Conservation (phyloP, 2,329 filamentous ascomycete genomes). For the Fusarium fujikuroi region DNA sequence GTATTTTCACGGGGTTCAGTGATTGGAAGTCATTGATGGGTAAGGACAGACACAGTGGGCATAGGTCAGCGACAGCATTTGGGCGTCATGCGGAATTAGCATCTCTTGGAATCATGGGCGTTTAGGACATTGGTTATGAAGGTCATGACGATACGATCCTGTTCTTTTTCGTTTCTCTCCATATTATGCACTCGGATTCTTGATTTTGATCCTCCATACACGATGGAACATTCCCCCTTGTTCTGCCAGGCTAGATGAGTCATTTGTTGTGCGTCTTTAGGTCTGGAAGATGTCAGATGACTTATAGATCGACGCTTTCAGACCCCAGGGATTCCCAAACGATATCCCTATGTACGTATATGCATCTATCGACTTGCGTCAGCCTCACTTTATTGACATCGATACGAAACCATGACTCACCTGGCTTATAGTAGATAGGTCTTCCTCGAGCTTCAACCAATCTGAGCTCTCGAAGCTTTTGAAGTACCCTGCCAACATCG, state of each 20-base stretch:
- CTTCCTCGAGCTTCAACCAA: slow-evolving; percentile 61
- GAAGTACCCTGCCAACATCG: slow-evolving; percentile 76
- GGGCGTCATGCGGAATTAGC: slow-evolving; percentile 15
- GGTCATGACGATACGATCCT: slow-evolving; percentile 24
- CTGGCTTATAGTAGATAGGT: slow-evolving; percentile 82
- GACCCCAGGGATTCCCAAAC: slow-evolving; percentile 68
- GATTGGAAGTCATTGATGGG: not conserved
- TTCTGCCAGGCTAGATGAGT: slow-evolving; percentile 3
- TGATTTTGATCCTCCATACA: not conserved
- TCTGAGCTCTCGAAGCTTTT: slow-evolving; percentile 69
- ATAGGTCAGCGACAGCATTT: slow-evolving; percentile 9
- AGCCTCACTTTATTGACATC: slow-evolving; percentile 15
- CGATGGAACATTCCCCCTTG: not conserved
- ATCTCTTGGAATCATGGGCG: slow-evolving; percentile 12
- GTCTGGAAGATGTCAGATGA: slow-evolving; percentile 54
- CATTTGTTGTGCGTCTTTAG: slow-evolving; percentile 14
- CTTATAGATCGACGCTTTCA: slow-evolving; percentile 68
- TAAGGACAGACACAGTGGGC: not conserved
- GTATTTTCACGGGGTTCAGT: slow-evolving; percentile 1
- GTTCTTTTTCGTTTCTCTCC: slow-evolving; percentile 4
- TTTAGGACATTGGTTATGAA: slow-evolving; percentile 22
- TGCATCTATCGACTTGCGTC: slow-evolving; percentile 61
- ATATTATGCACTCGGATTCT: slow-evolving; percentile 3
- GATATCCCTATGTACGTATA: slow-evolving; percentile 74
- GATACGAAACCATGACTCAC: slow-evolving; percentile 54